Conservation (phyloP, 106 monocot species). For the Phalaenopsis aphrodite region DNA sequence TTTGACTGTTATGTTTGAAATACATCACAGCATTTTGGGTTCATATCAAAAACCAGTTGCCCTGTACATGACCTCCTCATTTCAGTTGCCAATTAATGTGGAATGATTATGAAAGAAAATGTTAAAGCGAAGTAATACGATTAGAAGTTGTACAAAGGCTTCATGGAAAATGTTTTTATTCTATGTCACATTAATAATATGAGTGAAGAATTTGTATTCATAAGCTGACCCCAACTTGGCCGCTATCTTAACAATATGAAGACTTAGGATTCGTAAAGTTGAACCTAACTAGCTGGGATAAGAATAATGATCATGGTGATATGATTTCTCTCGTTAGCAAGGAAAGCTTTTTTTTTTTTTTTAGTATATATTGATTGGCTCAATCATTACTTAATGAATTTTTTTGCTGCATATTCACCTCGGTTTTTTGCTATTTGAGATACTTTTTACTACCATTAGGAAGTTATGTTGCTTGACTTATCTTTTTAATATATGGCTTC, state of each 20-base stretch:
- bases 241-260: neutral
- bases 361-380: neutral
- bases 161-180: neutral
- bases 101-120: neutral
- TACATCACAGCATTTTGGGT: no score
- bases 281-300: neutral
- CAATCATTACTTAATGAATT: neutral
- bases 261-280: no score
- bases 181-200: neutral
- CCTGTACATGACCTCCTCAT: no score
- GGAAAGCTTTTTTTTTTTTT: neutral
- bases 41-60: no score
- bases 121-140: neutral
- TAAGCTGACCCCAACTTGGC: neutral
- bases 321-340: neutral
- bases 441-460: neutral
- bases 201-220: neutral
- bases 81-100: neutral
- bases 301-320: neutral
- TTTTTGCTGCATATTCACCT: neutral
- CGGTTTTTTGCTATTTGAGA: neutral
- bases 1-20: no score
- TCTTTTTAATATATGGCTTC: neutral
- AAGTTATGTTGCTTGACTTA: neutral
- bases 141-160: neutral